Conservation (phyloP, 805 yeast species). For the Ogataea zsoltii region DNA sequence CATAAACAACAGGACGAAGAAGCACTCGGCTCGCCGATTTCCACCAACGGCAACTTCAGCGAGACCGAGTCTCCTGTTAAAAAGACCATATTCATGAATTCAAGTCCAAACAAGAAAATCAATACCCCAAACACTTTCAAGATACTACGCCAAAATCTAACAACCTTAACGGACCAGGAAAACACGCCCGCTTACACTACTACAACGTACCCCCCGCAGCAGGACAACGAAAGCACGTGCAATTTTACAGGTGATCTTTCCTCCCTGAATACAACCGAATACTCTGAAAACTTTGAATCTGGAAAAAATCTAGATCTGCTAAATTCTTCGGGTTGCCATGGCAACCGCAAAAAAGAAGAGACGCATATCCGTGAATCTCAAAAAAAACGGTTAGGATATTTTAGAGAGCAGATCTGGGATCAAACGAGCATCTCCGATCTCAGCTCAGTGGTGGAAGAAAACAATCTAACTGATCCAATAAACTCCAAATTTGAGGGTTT, state of each 20-base stretch:
- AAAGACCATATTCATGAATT: conserved; percentile 7
- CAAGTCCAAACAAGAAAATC: conserved; percentile 10
- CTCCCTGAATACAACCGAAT: conserved; percentile 10
- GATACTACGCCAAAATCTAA: background rate
- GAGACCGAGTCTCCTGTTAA: conserved; percentile 16
- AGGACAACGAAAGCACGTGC: conserved; percentile 3
- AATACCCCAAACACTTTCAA: conserved; percentile 8
- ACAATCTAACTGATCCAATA: too few relatives aligned
- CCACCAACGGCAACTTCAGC: background rate
- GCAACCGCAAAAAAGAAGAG: conserved; percentile 13
- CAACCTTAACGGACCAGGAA: background rate
- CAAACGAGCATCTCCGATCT: too few relatives aligned
- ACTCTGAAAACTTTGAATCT: conserved; percentile 1
- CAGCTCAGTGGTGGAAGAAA: too few relatives aligned
- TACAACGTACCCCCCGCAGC: background rate
- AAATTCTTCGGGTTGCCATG: background rate
- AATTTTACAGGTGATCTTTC: conserved; percentile 1
- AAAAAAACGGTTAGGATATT: conserved; percentile 16
- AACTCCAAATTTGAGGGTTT: conserved; percentile 1
- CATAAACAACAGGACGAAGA: background rate
- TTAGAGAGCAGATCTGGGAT: conserved; percentile 18
- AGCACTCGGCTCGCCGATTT: too few relatives aligned
- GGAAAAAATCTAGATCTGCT: background rate
- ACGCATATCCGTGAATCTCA: conserved; percentile 18
- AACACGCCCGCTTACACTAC: background rate